phyloP scores from a whole-genome alignment of 1,284 basidiomycete genomes.

The Cutaneotrichosporon spelunceum region DNA sequence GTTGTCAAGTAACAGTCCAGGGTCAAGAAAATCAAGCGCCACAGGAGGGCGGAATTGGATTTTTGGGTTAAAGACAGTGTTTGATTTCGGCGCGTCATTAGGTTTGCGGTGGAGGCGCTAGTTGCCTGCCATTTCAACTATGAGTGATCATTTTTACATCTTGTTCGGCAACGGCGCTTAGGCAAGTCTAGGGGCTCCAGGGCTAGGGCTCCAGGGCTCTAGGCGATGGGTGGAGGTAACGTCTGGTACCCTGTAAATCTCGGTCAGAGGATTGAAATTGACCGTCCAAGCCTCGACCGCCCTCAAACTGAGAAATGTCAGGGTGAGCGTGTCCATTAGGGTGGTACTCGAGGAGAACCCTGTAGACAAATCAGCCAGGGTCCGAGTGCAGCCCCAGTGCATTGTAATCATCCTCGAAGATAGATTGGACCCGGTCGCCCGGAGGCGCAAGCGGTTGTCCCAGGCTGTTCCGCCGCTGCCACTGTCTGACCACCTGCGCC shows the following conservation, averaged over 20 bases:
- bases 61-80: not conserved
- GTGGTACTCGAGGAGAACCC: no score
- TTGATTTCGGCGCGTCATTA: not conserved
- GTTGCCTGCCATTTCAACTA: no score
- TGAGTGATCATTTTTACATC: not conserved
- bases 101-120: no score
- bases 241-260: not conserved
- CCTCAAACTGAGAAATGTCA: slow-evolving; percentile 1
- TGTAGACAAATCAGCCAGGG: no score
- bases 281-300: not conserved
- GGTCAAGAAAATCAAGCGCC: not conserved
- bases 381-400: no score
- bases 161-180: not conserved
- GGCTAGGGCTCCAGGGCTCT: no score
- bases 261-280: not conserved
- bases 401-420: no score
- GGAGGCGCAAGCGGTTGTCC: no score
- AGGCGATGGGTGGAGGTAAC: not conserved
- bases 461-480: no score
- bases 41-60: not conserved
- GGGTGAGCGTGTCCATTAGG: not conserved
- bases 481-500: no score
- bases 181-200: no score
- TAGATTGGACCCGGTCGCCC: no score
- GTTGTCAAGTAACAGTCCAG: not conserved